phyloP scores from a whole-genome alignment of 768 basidiomycete species.

The Russula sp. region DNA sequence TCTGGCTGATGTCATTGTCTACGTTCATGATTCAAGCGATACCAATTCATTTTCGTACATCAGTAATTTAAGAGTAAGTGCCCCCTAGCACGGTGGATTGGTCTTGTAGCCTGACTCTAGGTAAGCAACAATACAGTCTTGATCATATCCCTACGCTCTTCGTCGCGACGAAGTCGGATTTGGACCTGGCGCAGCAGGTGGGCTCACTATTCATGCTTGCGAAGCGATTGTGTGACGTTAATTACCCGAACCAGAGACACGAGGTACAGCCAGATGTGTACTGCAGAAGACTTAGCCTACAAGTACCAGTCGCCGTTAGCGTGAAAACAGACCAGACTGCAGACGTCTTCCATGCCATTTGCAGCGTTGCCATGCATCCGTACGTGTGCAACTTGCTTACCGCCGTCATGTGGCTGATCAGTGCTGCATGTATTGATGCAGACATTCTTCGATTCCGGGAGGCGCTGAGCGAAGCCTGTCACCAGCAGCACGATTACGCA shows the following conservation, averaged over 20 bases:
- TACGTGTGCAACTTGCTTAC: constrained; percentile 42
- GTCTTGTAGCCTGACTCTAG: constrained; percentile 27
- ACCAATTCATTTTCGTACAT: constrained; percentile 99
- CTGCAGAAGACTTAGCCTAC: constrained; percentile 82
- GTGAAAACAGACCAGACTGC: constrained; percentile 81
- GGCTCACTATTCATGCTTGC: constrained; percentile 29
- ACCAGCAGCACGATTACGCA: constrained; percentile 62
- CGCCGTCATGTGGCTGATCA: constrained; percentile 23
- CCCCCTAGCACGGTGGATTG: constrained; percentile 10
- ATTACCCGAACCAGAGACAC: constrained; percentile 62
- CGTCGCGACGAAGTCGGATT: constrained; percentile 98
- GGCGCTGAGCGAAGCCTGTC: constrained; percentile 78
- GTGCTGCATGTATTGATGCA: constrained; percentile 20
- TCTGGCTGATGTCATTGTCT: constrained; percentile 89
- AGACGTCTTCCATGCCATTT: constrained; percentile 85
- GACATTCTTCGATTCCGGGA: constrained; percentile 63
- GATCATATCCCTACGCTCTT: constrained; percentile 95
- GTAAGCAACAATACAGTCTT: constrained; percentile 92
- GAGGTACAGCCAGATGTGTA: constrained; percentile 99
- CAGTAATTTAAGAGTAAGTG: constrained; percentile 83
- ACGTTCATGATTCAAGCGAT: constrained; percentile 96
- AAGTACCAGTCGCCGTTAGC: constrained; percentile 92
- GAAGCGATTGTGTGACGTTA: background rate
- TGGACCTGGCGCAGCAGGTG: constrained; percentile 94
- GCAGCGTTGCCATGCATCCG: constrained; percentile 84